These are phyloP conservation scores for Sextonia rubra DNA, from an alignment of 164 flowering plant genomes.

Conservation along the genomic window DNA sequence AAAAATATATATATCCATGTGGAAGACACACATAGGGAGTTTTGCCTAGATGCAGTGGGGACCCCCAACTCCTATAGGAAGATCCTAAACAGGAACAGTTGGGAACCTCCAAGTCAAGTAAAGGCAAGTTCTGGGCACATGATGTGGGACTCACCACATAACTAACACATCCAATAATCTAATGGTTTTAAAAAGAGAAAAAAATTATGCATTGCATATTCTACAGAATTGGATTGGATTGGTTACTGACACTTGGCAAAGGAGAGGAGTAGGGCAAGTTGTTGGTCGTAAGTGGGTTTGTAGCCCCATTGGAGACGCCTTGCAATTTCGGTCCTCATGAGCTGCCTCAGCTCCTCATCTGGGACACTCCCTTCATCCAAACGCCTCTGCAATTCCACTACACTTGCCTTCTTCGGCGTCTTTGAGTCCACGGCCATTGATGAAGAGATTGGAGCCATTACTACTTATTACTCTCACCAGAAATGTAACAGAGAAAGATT, in stretches of 20 bases:
- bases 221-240: background rate
- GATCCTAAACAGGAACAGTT: no score
- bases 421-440: background rate
- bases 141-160: no score
- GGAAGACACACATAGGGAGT: no score
- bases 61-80: no score
- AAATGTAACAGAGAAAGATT: background rate
- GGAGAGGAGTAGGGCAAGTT: constrained; percentile 7
- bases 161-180: no score
- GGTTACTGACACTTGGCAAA: constrained; percentile 6
- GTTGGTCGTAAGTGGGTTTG: constrained; percentile 15
- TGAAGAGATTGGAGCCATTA: background rate
- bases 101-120: no score
- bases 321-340: constrained; percentile 4
- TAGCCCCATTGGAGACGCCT: constrained; percentile 18
- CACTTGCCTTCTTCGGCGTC: background rate
- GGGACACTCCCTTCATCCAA: constrained; percentile 1
- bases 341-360: constrained; percentile 8
- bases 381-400: constrained; percentile 5
- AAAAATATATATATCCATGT: no score
- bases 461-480: no score
- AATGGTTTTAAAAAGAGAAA: no score
- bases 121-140: no score
- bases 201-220: no score
- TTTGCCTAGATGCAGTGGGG: no score